Percentiles rank a stretch among this genome's conserved stretches.
Conservation (phyloP, 2,329 filamentous ascomycete genomes). For the Fusarium xyrophilum region DNA sequence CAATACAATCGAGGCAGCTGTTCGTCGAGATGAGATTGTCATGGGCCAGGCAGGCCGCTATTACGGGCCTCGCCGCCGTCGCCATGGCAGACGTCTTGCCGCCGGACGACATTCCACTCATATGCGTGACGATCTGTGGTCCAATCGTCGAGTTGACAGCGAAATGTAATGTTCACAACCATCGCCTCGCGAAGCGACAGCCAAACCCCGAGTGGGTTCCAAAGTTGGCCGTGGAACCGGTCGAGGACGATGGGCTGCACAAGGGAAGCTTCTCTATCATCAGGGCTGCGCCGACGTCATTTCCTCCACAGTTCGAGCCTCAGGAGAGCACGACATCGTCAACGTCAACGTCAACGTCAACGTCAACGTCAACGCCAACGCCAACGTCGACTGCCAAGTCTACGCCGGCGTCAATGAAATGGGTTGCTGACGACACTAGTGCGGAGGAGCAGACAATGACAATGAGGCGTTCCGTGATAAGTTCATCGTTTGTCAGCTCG, state of each 20-base stretch:
- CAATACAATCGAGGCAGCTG: background rate
- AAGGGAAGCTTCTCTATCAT: slow-evolving; percentile 43
- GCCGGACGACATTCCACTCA: slow-evolving; percentile 48
- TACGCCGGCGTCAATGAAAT: background rate
- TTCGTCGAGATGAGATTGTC: slow-evolving; percentile 41
- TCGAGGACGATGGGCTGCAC: slow-evolving; percentile 9
- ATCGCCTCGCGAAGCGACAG: slow-evolving; percentile 41
- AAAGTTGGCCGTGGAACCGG: slow-evolving; percentile 32
- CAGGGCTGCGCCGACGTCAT: slow-evolving; percentile 44
- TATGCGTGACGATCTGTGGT: slow-evolving; percentile 52
- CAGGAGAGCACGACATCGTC: slow-evolving; percentile 10
- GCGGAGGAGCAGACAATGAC: slow-evolving; percentile 5
- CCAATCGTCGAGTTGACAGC: slow-evolving; percentile 52
- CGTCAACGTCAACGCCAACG: background rate
- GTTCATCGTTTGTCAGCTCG: slow-evolving; percentile 5
- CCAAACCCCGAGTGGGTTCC: slow-evolving; percentile 29
- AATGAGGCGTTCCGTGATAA: slow-evolving; percentile 3
- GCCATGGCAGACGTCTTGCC: slow-evolving; percentile 44
- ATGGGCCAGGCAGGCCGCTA: slow-evolving; percentile 37
- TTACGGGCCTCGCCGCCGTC: slow-evolving; percentile 43
- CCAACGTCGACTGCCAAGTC: background rate
- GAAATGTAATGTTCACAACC: slow-evolving; percentile 44
- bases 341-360: slow-evolving; percentile 19
- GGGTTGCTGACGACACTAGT: slow-evolving; percentile 5
- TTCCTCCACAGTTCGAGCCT: slow-evolving; percentile 31